Percentiles rank a stretch among this genome's conserved stretches.
Conservation (phyloP, 1,284 basidiomycete species). For the Salmacisia buchloeana region DNA sequence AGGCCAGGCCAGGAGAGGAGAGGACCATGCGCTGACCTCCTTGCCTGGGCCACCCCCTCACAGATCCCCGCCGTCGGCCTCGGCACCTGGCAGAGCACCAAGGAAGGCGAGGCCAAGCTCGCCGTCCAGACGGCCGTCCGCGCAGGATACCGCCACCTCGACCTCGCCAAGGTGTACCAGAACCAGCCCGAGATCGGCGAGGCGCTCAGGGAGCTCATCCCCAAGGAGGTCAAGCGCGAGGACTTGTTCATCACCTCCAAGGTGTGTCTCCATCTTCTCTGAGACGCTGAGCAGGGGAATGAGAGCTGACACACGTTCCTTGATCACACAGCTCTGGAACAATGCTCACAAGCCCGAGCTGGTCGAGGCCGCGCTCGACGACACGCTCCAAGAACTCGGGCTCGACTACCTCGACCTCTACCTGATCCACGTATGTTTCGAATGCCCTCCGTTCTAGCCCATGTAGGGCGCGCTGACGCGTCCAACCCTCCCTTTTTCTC, state of each 20-base stretch:
- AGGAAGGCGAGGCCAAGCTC: conserved; percentile 69
- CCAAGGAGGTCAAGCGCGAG: conserved; percentile 52
- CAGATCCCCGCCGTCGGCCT: conserved; percentile 57
- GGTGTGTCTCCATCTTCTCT: background rate
- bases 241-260: conserved; percentile 56
- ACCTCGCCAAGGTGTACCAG: conserved; percentile 42
- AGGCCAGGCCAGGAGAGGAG: too few relatives aligned
- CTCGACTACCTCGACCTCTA: conserved; percentile 51
- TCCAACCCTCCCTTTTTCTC: background rate
- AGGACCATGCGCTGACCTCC: too few relatives aligned
- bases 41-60: background rate
- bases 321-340: conserved; percentile 58
- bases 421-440: conserved; percentile 62
- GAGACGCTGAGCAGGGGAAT: conserved; percentile 1
- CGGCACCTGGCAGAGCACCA: conserved; percentile 70
- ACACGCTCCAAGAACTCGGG: conserved; percentile 51
- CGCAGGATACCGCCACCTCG: conserved; percentile 44
- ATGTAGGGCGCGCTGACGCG: background rate
- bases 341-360: conserved; percentile 55
- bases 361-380: conserved; percentile 50
- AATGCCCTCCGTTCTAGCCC: background rate
- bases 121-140: conserved; percentile 53
- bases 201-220: conserved; percentile 52
- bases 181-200: conserved; percentile 52
- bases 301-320: background rate